Evolutionary conservation across 2,329 filamentous ascomycete species (phyloP).

Genomic region (Colletotrichum magnum): DNA sequence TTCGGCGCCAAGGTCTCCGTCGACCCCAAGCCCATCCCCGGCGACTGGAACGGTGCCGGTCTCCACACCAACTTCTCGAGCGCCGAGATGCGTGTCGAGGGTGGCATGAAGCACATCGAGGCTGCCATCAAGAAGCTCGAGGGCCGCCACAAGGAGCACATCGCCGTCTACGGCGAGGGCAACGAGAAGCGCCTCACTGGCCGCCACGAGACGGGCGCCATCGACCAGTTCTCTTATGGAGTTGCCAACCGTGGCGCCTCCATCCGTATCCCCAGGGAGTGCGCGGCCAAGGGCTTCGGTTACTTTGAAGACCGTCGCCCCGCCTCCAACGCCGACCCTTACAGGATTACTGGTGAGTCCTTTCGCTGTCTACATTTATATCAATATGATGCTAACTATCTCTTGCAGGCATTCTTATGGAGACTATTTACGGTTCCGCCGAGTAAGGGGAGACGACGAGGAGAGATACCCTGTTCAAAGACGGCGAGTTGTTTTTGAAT

Average conservation of each 20-base stretch:
- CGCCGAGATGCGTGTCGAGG: slow-evolving; percentile 87
- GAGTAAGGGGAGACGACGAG: slow-evolving; percentile 34
- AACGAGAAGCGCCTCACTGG: slow-evolving; percentile 96
- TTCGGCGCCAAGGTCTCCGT: slow-evolving; percentile 97
- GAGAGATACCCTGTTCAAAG: slow-evolving; percentile 37
- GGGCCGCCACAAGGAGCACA: slow-evolving; percentile 84
- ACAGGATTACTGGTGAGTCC: slow-evolving; percentile 41
- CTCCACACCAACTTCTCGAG: slow-evolving; percentile 96
- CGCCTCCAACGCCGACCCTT: slow-evolving; percentile 72
- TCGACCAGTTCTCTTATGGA: slow-evolving; percentile 94
- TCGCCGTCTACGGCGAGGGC: slow-evolving; percentile 94
- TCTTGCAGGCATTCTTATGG: slow-evolving; percentile 37
- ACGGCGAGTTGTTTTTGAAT: slow-evolving; percentile 32
- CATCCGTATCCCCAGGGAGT: slow-evolving; percentile 91
- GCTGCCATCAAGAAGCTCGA: slow-evolving; percentile 87
- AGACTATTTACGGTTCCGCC: slow-evolving; percentile 41
- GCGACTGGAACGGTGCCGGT: slow-evolving; percentile 91
- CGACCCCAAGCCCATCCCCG: slow-evolving; percentile 94
- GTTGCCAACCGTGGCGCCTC: slow-evolving; percentile 96
- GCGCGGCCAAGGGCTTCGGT: slow-evolving; percentile 88
- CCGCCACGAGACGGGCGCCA: slow-evolving; percentile 92
- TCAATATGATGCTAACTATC: not conserved
- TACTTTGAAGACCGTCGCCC: slow-evolving; percentile 92
- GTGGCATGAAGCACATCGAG: slow-evolving; percentile 95
- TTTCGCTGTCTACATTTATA: not conserved